Base-by-base conservation (phyloP, 257 asterid genomes). In the Solanum peruvianum region DNA sequence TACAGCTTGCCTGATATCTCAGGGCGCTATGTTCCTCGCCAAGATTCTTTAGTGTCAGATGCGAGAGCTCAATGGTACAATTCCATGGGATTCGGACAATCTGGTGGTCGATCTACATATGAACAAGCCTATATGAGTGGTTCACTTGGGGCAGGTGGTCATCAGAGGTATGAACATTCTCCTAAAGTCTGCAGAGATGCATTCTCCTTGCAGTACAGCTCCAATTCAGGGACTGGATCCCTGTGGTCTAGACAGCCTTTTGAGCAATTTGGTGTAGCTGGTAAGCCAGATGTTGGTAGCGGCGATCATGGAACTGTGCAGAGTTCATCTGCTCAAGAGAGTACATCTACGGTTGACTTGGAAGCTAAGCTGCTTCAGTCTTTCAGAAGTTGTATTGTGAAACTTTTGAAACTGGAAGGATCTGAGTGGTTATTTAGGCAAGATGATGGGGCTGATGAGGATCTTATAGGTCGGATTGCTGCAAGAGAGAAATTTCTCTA, bases 381-480 rank as follows among this genome's bases (percentile, higher is more conserved):
- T 83, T 95, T 97, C 89, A 92, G 99, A 92, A 91, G 94, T 60
- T 94, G 98, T 86, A 91, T 96, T 72, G 78, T 87, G 90, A 95
- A 88, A 78, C 95, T 97, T 85, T 89, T 96, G 92, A 96, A 96
- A 94, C 94, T 97, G 84, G 99, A 96, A 92, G 99, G 98, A 86
- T 93, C 96, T 47, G 98, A 96, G 23, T 93, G 98, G 97, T 83
- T 97, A 89, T 96, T 97, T 89, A 93, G 93, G 89, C 98, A 94
- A 89, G 95, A 96, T 85, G 98, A 94, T 80, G 99, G 99, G 87
- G 96, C 92, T 35, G 98, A 96, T 85, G 99, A 97, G 93, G 99
- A 97, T 88, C 96, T 96, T 76, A 96, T 97, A 47, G 98, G 91
- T 88, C 95, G 95, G 87, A 98, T 97, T 85, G 98, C 98, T 91